phyloP scores from a whole-genome alignment of 768 basidiomycete genomes.

The Tulasnella sp. region DNA sequence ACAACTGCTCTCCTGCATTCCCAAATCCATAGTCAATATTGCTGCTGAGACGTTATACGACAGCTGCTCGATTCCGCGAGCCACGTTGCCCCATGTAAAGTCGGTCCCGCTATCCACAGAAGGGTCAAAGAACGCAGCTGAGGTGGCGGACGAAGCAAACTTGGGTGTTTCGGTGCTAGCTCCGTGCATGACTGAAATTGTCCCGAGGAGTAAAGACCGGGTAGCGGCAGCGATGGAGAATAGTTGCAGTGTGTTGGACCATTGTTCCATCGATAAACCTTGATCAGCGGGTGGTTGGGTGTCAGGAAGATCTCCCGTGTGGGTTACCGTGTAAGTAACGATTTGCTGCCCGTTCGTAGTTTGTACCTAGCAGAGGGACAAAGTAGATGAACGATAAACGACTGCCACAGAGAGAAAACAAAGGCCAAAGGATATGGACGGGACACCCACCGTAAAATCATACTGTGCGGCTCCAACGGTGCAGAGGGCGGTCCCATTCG shows the following conservation, averaged over 20 bases:
- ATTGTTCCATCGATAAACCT: not conserved
- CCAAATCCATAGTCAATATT: not conserved
- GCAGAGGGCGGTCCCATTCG: not conserved
- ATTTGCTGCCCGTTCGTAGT: not conserved
- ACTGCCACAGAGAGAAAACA: not conserved
- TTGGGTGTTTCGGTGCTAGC: not conserved
- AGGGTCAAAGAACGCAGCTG: not conserved
- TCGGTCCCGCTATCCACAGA: not conserved
- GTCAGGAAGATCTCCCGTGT: not conserved
- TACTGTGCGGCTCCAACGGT: not conserved
- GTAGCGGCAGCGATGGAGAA: not conserved
- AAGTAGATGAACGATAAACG: too few species aligned
- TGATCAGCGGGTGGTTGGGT: not conserved
- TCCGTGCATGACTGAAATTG: not conserved
- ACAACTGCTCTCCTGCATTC: not conserved
- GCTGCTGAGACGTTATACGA: not conserved
- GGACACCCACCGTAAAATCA: not conserved
- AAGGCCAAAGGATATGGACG: too few species aligned
- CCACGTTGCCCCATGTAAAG: not conserved
- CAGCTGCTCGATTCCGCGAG: not conserved
- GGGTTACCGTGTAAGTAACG: not conserved
- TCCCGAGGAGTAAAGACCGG: not conserved
- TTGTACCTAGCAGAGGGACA: not conserved
- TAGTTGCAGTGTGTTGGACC: not conserved
- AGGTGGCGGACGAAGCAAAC: not conserved